Base-by-base conservation (phyloP, 176 grass and related monocot species). In the Rhynchospora breviuscula region DNA sequence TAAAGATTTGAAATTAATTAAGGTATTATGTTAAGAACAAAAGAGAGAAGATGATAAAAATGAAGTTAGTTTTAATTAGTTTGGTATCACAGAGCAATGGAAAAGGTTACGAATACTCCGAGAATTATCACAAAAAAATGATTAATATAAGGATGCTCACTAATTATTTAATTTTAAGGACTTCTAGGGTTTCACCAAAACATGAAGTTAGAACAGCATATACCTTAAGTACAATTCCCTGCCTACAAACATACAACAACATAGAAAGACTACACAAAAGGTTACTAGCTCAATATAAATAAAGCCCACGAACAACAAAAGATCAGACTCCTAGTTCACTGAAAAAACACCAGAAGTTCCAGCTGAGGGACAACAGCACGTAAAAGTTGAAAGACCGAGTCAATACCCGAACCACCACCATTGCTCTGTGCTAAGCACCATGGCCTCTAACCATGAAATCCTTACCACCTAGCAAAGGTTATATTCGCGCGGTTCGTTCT, bases 391-490 rank as follows among this genome's bases (percentile, higher is more conserved):
- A 85, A 40, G 35, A 40, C 35, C 63, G 67, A 98, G 92, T 98
- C 95, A 98, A 98, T 98, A 88, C 95, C 95, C 91, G 92, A 98
- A 98, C 95, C 95, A 98, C 91, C 91, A 90, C 92, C 95, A 91
- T 95, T 94, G 95, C 95, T 93, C 64, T 65, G 86, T 90, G 85
- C 61, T 85, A 91, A 90, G 81, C 78, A 86, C 79, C 69, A 85
- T 79, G 74, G 70, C 10, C 59, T 59, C 17, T 72, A 48, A 43
- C 69, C 68, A 22, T 82, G 43, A 18, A 21, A 67, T 79, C 86
- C 92, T 91, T 86, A 89, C 77, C 91, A 91, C 91, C 79, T 73
- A 98, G 93, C 96, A 93, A 93, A 90, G 96, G 91, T 84, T 92
- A 33, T 46, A 77, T 53, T 58, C 9, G 81, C 63, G 76, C 79